A percentile compares a stretch with the other conserved stretches of the same genome.
Conservation (phyloP, 805 yeast genomes). For the Monosporozyma yasuniensis region DNA sequence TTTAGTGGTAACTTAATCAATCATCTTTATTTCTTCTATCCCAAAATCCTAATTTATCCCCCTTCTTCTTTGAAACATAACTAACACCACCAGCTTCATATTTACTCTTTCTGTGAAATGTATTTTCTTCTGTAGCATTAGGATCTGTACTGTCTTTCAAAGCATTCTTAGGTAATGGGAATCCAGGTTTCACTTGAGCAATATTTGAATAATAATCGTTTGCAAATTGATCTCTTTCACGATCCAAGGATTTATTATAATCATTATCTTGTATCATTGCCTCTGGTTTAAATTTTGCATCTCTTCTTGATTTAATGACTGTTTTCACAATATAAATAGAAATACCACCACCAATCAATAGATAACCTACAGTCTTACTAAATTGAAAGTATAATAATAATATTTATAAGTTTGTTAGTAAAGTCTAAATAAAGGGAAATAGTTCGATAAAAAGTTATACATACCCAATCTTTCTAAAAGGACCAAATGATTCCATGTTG, state of each 20-base stretch:
- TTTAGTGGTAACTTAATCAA: not conserved
- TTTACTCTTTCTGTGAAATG: slow-evolving; percentile 44
- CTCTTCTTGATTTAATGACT: slow-evolving; percentile 31
- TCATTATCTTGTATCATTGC: slow-evolving; percentile 13
- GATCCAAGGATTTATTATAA: slow-evolving; percentile 1
- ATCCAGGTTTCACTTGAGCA: slow-evolving; percentile 45
- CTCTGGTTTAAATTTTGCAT: slow-evolving; percentile 29
- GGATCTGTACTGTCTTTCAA: not conserved
- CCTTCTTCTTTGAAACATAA: slow-evolving; percentile 46
- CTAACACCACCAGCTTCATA: slow-evolving; percentile 63
- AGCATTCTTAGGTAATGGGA: slow-evolving; percentile 33
- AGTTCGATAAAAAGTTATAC: slow-evolving; percentile 4
- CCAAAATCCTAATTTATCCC: slow-evolving; percentile 37
- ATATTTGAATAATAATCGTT: slow-evolving; percentile 28
- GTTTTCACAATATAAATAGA: slow-evolving; percentile 22
- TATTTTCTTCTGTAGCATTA: slow-evolving; percentile 23
- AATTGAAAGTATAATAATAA: not conserved
- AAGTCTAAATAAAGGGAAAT: not conserved
- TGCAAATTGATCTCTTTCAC: slow-evolving; percentile 1
- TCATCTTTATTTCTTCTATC: slow-evolving; percentile 14
- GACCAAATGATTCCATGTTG: slow-evolving; percentile 6
- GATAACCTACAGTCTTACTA: slow-evolving; percentile 21
- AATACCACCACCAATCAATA: slow-evolving; percentile 23
- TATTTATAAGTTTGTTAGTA: not conserved
- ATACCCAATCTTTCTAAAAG: slow-evolving; percentile 25